Evolutionary conservation across 305 asterid genomes (phyloP).

Genomic region (Fraxinus paxiana): DNA sequence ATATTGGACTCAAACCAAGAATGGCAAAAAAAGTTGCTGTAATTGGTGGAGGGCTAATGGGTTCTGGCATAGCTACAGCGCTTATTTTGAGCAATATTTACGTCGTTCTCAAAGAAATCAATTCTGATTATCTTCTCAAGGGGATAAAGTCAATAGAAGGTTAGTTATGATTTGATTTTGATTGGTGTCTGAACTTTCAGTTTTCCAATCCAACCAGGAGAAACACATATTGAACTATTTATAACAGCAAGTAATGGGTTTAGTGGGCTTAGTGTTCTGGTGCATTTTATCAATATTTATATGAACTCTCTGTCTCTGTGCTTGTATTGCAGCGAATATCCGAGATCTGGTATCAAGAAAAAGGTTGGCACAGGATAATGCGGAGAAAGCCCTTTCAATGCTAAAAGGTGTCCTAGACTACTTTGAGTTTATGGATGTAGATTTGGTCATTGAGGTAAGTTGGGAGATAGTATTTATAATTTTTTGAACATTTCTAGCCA

Average conservation of each 20-base stretch:
- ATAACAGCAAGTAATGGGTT: background rate
- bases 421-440: constrained; percentile 78
- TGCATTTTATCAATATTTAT: constrained; percentile 18
- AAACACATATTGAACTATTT: background rate
- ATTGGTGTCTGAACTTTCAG: constrained; percentile 7
- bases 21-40: constrained; percentile 71
- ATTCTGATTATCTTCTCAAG: constrained; percentile 71
- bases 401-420: constrained; percentile 79
- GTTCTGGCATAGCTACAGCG: constrained; percentile 94
- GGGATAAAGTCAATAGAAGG: constrained; percentile 81
- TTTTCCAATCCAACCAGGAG: constrained; percentile 13
- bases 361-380: constrained; percentile 62
- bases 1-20: constrained; percentile 85
- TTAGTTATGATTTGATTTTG: constrained; percentile 28
- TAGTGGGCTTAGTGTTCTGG: background rate
- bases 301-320: constrained; percentile 12
- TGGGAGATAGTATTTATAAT: background rate
- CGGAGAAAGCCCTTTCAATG: constrained; percentile 60
- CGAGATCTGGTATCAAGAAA: constrained; percentile 64
- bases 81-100: constrained; percentile 53
- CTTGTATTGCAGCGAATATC: constrained; percentile 59
- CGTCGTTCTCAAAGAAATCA: constrained; percentile 82
- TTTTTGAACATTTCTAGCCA: constrained; percentile 14
- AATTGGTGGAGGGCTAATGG: constrained; percentile 97
- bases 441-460: constrained; percentile 88